phyloP scores from a whole-genome alignment of 805 yeast genomes.

The Clavispora santaluciae region DNA sequence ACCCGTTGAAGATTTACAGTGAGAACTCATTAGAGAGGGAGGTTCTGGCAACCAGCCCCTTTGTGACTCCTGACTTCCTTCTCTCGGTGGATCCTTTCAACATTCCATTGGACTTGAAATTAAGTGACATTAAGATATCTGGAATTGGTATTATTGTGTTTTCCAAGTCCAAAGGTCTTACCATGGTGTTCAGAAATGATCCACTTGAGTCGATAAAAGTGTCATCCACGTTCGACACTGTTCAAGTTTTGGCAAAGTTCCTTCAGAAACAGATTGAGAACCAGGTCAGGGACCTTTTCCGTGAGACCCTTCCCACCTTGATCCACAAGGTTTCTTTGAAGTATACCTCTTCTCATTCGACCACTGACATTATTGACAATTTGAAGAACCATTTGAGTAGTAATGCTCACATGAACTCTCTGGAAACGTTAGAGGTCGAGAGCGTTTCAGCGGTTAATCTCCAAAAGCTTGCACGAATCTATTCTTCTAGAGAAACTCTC shows the following conservation, averaged over 20 bases:
- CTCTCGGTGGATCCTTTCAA: conserved; percentile 65
- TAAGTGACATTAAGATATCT: conserved; percentile 65
- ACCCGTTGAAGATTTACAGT: conserved; percentile 68
- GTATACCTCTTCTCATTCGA: conserved; percentile 27
- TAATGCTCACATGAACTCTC: conserved; percentile 1
- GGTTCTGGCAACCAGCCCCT: conserved; percentile 29
- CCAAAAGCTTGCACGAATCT: conserved; percentile 36
- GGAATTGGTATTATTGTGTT: conserved; percentile 86
- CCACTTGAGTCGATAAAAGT: conserved; percentile 81
- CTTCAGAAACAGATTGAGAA: conserved; percentile 77
- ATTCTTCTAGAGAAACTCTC: conserved; percentile 74
- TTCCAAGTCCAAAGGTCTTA: conserved; percentile 74
- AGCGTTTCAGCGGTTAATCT: conserved; percentile 46
- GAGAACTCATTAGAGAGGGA: conserved; percentile 37
- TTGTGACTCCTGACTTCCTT: conserved; percentile 63
- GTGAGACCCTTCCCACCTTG: conserved; percentile 79
- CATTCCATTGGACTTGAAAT: conserved; percentile 70
- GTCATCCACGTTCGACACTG: conserved; percentile 79
- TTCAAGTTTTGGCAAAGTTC: conserved; percentile 78
- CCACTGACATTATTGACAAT: conserved; percentile 18
- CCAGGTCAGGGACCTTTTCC: conserved; percentile 72
- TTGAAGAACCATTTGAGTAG: conserved; percentile 15
- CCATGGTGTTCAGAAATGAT: conserved; percentile 83
- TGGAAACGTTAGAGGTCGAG: conserved; percentile 12
- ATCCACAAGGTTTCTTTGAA: conserved; percentile 70